A percentile compares a stretch with the other conserved stretches of the same genome.
Evolutionary conservation across 2,329 filamentous ascomycete species (phyloP).

Genomic region (Fusarium caatingaense): DNA sequence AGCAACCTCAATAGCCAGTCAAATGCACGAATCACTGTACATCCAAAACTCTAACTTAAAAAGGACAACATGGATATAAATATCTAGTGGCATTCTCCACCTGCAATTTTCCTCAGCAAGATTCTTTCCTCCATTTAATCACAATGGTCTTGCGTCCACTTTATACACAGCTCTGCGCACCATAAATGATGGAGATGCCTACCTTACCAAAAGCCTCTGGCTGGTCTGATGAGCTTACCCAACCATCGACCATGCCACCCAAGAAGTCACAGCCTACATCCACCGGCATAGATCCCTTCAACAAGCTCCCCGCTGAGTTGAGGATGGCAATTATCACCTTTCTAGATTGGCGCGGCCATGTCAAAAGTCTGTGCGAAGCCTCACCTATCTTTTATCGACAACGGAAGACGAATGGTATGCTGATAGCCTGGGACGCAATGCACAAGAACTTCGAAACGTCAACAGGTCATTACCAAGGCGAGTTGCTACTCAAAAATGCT

Average conservation of each 20-base stretch:
- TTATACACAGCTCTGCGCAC: neutral
- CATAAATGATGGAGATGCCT: neutral
- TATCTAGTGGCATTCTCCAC: neutral
- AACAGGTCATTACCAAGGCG: neutral
- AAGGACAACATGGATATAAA: neutral
- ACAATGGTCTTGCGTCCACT: too few species aligned
- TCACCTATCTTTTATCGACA: neutral
- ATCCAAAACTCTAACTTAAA: neutral
- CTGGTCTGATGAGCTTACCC: neutral
- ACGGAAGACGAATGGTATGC: neutral
- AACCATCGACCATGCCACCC: neutral
- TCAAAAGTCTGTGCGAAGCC: neutral
- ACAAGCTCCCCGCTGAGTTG: neutral
- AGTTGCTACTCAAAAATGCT: accelerated
- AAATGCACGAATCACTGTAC: neutral
- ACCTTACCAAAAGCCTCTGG: neutral
- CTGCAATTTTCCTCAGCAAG: neutral
- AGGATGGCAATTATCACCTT: neutral
- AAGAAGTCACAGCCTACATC: accelerated
- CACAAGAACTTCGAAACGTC: neutral
- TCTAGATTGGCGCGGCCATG: neutral
- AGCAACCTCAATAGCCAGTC: neutral
- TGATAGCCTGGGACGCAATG: neutral
- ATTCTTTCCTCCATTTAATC: too few species aligned
- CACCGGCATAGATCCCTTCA: neutral